Evolutionary conservation across 1,139 yeast genomes (phyloP).

Genomic region (Taphrina betulina): DNA sequence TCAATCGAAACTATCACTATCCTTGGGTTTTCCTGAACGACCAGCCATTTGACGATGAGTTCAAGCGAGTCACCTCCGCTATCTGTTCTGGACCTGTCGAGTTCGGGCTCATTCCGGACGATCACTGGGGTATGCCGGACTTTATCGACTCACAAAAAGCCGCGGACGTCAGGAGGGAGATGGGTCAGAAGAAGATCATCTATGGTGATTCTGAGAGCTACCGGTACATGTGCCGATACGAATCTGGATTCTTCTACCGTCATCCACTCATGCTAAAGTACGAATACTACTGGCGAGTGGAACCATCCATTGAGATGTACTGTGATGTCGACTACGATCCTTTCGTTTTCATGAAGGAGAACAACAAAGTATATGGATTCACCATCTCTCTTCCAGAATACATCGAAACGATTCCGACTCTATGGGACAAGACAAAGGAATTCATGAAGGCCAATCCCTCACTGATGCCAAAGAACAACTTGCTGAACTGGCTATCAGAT

Average conservation of each 20-base stretch:
- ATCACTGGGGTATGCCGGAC: constrained; percentile 73
- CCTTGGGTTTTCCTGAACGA: constrained; percentile 82
- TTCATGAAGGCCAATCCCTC: constrained; percentile 64
- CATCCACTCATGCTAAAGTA: constrained; percentile 56
- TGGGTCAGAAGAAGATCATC: constrained; percentile 48
- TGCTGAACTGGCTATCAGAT: constrained; percentile 68
- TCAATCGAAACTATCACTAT: constrained; percentile 64
- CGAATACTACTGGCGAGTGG: constrained; percentile 72
- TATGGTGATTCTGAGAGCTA: constrained; percentile 65
- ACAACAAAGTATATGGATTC: constrained; percentile 66
- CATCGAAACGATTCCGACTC: constrained; percentile 76
- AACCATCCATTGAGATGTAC: constrained; percentile 56
- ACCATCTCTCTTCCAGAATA: constrained; percentile 76
- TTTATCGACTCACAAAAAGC: constrained; percentile 58
- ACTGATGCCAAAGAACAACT: constrained; percentile 63
- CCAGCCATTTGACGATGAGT: constrained; percentile 58
- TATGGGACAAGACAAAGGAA: constrained; percentile 73
- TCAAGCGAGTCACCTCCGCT: constrained; percentile 52
- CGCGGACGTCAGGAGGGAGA: constrained; percentile 41
- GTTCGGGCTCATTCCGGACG: constrained; percentile 61
- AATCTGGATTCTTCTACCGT: constrained; percentile 64
- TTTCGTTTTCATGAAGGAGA: constrained; percentile 60
- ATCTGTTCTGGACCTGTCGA: constrained; percentile 61
- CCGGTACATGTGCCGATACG: constrained; percentile 72
- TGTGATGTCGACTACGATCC: constrained; percentile 69